Evolutionary conservation across 2,329 filamentous ascomycete genomes (phyloP), one percentile per base, ranked within the genome.

Genomic region (Penicillium paneum): DNA sequence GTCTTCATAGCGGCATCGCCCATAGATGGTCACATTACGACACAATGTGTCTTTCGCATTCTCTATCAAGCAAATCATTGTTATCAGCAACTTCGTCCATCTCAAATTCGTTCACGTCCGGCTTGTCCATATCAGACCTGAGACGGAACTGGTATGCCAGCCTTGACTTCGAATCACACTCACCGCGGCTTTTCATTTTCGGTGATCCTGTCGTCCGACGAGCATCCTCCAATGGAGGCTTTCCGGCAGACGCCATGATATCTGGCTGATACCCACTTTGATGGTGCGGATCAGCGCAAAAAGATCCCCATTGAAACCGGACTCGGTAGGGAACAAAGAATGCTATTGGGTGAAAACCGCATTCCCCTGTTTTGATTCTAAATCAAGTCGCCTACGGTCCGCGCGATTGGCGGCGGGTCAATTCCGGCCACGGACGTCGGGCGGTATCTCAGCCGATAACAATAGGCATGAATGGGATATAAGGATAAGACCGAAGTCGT

Each of bases 21-120:
- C 91, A 73, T 96, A 96, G 66, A 97, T 96, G 58, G 91, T 83
- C 58, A 97, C 88, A 75, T 97, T 96, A 69, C 91, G 88, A 76
- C 91, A 97, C 54, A 93, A 82, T 7, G 90, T 96, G 71, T 95
- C 91, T 76, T 93, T 95, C 49, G 84, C 79, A 72, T 89, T 89
- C 76, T 90, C 87, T 88, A 61, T 52, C 32, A 45, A 47, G 12
- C 35, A 32, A 13, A 21, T 44, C 21, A 56, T 48, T 17, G 8
- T 34, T 31, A 46, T 60, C 13, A 61, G 58, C 56, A 52, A 45
- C 47, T 34, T 21, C 11, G 45, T 49, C 35, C 32, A 42, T 43
- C 38, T 28, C 19, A 28, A 10, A 43, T 35, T 32, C 35, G 34
- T 34, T 19, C 15, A 21, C 44, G 31, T 51, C 53, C 42, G 24